Conservation (phyloP, 2,329 filamentous ascomycete species). For the Leptoxyphium fumago region DNA sequence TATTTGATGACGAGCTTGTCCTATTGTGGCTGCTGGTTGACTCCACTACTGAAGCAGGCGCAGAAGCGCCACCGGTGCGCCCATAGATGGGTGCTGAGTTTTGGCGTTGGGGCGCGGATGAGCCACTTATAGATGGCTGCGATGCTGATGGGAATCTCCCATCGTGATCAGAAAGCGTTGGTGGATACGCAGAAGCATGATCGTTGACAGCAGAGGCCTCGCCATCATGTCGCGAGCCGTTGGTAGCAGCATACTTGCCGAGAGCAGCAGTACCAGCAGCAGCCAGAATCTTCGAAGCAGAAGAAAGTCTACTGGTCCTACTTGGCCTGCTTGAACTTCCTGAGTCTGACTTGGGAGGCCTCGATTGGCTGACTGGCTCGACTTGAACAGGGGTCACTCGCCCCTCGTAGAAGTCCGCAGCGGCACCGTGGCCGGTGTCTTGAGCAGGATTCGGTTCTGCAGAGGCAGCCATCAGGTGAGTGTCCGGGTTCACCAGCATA, state of each 20-base stretch:
- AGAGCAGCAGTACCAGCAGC: background rate
- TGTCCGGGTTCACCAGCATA: constrained; percentile 38
- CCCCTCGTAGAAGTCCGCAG: constrained; percentile 40
- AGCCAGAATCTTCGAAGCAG: background rate
- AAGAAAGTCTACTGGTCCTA: background rate
- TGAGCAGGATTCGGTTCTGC: constrained; percentile 36
- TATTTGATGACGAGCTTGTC: constrained; percentile 10
- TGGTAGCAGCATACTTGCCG: background rate
- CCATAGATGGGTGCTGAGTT: background rate
- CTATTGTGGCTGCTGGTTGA: background rate
- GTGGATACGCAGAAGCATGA: background rate
- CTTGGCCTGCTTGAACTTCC: background rate
- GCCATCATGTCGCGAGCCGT: background rate
- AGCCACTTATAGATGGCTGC: background rate
- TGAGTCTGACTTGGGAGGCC: background rate
- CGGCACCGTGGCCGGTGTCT: constrained; percentile 47
- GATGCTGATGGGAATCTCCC: background rate
- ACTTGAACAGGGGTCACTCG: constrained; percentile 6
- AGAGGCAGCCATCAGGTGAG: constrained; percentile 40
- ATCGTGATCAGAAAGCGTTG: background rate
- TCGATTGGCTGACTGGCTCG: background rate
- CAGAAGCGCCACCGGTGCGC: background rate
- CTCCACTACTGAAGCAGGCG: background rate
- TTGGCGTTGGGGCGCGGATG: background rate
- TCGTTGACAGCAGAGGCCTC: background rate